Conservation (phyloP, 1,284 basidiomycete species). For the Trametes sp. region DNA sequence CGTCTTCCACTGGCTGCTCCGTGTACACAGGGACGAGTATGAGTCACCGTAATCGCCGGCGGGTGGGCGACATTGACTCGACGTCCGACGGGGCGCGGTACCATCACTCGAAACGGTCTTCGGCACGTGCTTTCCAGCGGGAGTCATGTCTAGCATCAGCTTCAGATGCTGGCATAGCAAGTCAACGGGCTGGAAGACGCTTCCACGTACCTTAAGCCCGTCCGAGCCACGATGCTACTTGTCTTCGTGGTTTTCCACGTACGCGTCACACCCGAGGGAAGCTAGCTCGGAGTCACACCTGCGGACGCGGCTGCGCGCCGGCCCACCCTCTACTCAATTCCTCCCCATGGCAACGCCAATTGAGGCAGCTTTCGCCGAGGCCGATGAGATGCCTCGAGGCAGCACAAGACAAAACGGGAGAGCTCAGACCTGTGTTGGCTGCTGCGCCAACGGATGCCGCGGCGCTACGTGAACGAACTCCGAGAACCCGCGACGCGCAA, state of each 20-base stretch:
- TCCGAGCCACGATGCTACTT: not conserved
- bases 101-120: conserved; percentile 20
- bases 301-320: not conserved
- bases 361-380: not conserved
- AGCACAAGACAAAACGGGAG: not conserved
- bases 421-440: conserved; percentile 4
- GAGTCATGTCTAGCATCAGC: conserved; percentile 31
- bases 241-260: conserved; percentile 13
- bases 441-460: not conserved
- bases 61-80: conserved; percentile 30
- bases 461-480: not conserved
- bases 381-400: conserved; percentile 5
- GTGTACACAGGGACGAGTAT: conserved; percentile 20
- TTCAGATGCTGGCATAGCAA: conserved; percentile 18
- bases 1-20: conserved; percentile 20
- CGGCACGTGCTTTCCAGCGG: conserved; percentile 26
- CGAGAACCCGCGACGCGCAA: not conserved
- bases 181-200: conserved; percentile 5
- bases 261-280: conserved; percentile 4
- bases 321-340: not conserved
- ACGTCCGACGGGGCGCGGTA: conserved; percentile 22
- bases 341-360: conserved; percentile 9
- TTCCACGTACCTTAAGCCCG: conserved; percentile 27
- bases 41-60: conserved; percentile 23
- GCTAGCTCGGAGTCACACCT: not conserved